Percentiles rank a stretch among this genome's conserved stretches.
phyloP scores from a whole-genome alignment of 345 rosid genomes.

The Eucalyptus grandis region DNA sequence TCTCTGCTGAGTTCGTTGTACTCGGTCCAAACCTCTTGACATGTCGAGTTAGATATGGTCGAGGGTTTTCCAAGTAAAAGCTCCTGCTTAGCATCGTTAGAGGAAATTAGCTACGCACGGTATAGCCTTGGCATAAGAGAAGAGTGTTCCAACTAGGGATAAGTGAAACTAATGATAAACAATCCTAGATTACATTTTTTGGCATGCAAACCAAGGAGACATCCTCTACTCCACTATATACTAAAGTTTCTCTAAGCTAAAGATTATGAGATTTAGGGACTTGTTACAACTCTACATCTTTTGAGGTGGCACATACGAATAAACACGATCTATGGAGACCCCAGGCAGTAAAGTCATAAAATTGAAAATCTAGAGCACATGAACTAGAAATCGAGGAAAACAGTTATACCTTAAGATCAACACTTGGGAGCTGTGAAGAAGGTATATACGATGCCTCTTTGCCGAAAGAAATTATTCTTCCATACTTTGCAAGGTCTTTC shows the following conservation, averaged over 20 bases:
- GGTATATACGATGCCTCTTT: slow-evolving; percentile 30
- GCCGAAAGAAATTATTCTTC: slow-evolving; percentile 61
- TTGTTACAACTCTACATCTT: not conserved
- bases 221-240: not conserved
- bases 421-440: slow-evolving; percentile 25
- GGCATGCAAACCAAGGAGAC: not conserved
- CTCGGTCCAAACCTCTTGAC: slow-evolving; percentile 52
- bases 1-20: slow-evolving; percentile 45
- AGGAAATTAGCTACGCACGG: not conserved
- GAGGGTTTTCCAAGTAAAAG: not conserved
- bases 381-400: not conserved
- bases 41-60: slow-evolving; percentile 5
- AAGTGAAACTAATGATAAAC: not conserved
- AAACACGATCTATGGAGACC: not conserved
- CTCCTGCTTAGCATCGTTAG: slow-evolving; percentile 6
- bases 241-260: not conserved
- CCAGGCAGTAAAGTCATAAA: not conserved
- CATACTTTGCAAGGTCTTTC: slow-evolving; percentile 32
- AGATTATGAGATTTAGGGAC: not conserved
- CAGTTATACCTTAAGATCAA: slow-evolving; percentile 23
- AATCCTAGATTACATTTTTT: not conserved
- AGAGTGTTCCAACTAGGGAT: not conserved
- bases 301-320: not conserved
- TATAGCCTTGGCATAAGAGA: not conserved
- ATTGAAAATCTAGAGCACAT: not conserved